Evolutionary conservation across 2,329 filamentous ascomycete genomes (phyloP).

Genomic region (Arthrobotrys musiformis): DNA sequence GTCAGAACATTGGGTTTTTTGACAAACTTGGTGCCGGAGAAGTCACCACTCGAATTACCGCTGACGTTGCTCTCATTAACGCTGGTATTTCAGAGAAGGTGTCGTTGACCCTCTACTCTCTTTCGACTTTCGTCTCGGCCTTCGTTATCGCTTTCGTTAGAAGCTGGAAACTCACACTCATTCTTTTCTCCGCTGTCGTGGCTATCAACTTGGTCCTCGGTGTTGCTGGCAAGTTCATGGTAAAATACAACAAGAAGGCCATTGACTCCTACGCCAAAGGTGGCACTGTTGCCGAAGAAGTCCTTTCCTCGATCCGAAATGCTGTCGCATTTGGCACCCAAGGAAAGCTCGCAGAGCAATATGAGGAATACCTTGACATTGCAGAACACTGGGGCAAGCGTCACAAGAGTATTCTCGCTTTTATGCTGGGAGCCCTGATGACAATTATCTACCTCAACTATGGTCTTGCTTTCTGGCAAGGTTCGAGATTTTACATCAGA

Average conservation of each 20-base stretch:
- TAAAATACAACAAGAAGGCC: constrained; percentile 82
- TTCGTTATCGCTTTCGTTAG: constrained; percentile 91
- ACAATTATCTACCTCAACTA: constrained; percentile 73
- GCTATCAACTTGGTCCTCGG: constrained; percentile 84
- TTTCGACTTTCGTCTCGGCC: constrained; percentile 85
- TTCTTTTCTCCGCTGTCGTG: constrained; percentile 82
- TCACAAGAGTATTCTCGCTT: constrained; percentile 76
- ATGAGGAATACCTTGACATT: constrained; percentile 77
- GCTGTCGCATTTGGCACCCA: constrained; percentile 93
- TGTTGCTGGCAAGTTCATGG: constrained; percentile 75
- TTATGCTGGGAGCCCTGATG: constrained; percentile 88
- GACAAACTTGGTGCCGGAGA: constrained; percentile 93
- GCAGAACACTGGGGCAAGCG: constrained; percentile 82
- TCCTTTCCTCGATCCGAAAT: constrained; percentile 91
- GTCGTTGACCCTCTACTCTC: constrained; percentile 77
- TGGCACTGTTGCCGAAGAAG: constrained; percentile 90
- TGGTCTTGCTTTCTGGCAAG: constrained; percentile 88
- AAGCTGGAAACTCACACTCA: constrained; percentile 92
- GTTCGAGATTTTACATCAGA: constrained; percentile 76
- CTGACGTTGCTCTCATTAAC: constrained; percentile 92
- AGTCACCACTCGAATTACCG: constrained; percentile 91
- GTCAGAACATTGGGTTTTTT: constrained; percentile 91
- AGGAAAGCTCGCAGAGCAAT: constrained; percentile 86
- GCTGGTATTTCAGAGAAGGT: constrained; percentile 94
- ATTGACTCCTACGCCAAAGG: constrained; percentile 83